phyloP scores from a whole-genome alignment of 2,329 filamentous ascomycete genomes.

The Aspergillus eucalypticola region DNA sequence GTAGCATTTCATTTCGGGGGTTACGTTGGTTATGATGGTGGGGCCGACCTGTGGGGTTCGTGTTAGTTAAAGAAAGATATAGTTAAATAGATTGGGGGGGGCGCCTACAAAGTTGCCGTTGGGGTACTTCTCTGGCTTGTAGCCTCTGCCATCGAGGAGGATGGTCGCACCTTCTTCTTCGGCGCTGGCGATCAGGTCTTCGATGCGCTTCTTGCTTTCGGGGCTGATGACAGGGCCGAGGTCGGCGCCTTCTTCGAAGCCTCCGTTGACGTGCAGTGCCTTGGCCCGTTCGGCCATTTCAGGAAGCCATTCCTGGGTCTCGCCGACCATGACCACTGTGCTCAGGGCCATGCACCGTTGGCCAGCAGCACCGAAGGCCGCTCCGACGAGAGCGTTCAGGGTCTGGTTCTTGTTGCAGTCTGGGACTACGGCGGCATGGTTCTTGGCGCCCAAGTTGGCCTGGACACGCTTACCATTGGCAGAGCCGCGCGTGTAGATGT shows the following conservation, averaged over 20 bases:
- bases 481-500: constrained; percentile 67
- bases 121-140: constrained; percentile 63
- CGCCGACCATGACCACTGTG: constrained; percentile 64
- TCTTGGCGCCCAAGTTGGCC: constrained; percentile 70
- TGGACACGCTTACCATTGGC: constrained; percentile 70
- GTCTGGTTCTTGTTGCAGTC: constrained; percentile 71
- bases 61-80: background rate
- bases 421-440: constrained; percentile 66
- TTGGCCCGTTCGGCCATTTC: constrained; percentile 65
- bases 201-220: constrained; percentile 64
- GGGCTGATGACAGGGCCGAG: constrained; percentile 66
- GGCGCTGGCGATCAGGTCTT: constrained; percentile 61
- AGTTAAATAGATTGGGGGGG: background rate
- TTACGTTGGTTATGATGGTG: constrained; percentile 66
- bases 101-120: constrained; percentile 64
- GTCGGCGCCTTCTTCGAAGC: constrained; percentile 63
- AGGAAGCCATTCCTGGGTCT: constrained; percentile 65
- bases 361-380: constrained; percentile 68
- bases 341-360: constrained; percentile 71
- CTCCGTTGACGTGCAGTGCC: constrained; percentile 60
- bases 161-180: constrained; percentile 66
- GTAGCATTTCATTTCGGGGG: constrained; percentile 67
- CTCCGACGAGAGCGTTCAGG: constrained; percentile 65
- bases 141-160: constrained; percentile 61
- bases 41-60: constrained; percentile 54